Evolutionary conservation across 1,284 basidiomycete species (phyloP), one percentile per base, ranked within the genome.

Genomic region (Coriolopsis trogii): DNA sequence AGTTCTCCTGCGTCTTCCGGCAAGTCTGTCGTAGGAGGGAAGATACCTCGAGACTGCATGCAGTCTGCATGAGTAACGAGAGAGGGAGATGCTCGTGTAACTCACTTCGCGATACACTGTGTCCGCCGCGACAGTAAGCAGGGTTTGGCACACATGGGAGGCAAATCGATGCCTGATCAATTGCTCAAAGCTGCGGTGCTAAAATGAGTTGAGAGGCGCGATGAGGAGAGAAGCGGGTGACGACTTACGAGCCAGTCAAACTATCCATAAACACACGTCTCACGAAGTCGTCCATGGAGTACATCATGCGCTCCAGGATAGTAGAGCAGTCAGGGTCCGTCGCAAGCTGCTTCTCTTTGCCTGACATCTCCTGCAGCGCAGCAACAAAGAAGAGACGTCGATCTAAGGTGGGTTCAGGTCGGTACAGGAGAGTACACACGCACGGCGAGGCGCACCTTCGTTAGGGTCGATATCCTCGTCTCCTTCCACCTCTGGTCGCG

Each of bases 281-380:
- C 15, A 91, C 89, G 73, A 94, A 95, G 70, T 97, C 94, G 66
- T 95, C 93, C 87, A 98, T 93, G 1, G 92, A 95, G 64, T 94
- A 82, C 13, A 85, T 67, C 79, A 97, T 87, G 59, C 93, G 79
- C 69, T 98, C 95, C 45, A 98, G 71, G 41, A 96, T 83, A 25
- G 89, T 79, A 1, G 93, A 93, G 59, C 91, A 94, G 53, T 97
- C 94, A 2, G 91, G 90, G 70, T 98, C 95, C 0, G 94, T 94
- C 1, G 93, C 86, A 13, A 96, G 81, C 58, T 90, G 85, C 43
- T 89, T 87, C 70, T 97, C 95, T 66, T 95, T 93, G 4, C 82
- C 87, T 15, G 80, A 79, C 79, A 96, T 87, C 63, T 96, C 92
- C 16, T 79, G 77, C 34, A 98, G 73, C 13, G 93, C 92, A 2